Conservation (phyloP, 2,329 filamentous ascomycete genomes). For the Penicillium oxalicum region DNA sequence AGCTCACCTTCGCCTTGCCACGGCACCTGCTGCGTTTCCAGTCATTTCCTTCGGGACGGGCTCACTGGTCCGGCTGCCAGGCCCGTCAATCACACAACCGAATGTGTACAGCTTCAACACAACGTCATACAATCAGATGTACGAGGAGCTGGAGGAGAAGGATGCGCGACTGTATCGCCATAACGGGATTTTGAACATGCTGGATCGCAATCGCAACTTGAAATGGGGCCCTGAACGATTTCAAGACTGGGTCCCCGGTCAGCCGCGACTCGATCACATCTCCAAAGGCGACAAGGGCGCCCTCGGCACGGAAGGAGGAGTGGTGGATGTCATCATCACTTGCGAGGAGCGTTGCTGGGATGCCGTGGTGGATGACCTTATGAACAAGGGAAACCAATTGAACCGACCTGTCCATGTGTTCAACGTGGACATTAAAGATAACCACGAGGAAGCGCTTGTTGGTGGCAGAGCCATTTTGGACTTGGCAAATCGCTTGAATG, state of each 20-base stretch:
- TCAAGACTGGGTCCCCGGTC: conserved; percentile 92
- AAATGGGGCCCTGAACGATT: conserved; percentile 96
- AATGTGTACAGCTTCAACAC: conserved; percentile 99
- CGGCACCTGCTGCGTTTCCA: conserved; percentile 78
- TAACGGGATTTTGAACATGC: conserved; percentile 93
- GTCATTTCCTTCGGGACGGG: conserved; percentile 97
- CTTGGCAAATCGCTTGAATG: conserved; percentile 77
- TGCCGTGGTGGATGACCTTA: conserved; percentile 87
- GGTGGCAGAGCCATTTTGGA: conserved; percentile 90
- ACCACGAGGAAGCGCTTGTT: conserved; percentile 90
- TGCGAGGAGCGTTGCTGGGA: conserved; percentile 99
- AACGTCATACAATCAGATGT: conserved; percentile 92
- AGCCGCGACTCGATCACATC: conserved; percentile 70
- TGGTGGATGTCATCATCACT: conserved; percentile 92
- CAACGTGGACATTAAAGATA: conserved; percentile 97
- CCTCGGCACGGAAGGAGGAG: conserved; percentile 74
- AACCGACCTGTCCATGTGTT: conserved; percentile 96
- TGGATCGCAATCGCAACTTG: conserved; percentile 81
- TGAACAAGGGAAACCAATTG: conserved; percentile 75
- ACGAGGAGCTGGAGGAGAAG: conserved; percentile 79
- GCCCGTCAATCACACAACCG: conserved; percentile 82
- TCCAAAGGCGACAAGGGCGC: conserved; percentile 66
- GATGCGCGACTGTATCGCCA: conserved; percentile 81
- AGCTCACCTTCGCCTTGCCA: conserved; percentile 87
- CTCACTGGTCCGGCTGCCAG: conserved; percentile 85